Percentiles rank a stretch among this genome's conserved stretches.
Conservation (phyloP, 257 asterid genomes). For the Galeopsis tetrahit region DNA sequence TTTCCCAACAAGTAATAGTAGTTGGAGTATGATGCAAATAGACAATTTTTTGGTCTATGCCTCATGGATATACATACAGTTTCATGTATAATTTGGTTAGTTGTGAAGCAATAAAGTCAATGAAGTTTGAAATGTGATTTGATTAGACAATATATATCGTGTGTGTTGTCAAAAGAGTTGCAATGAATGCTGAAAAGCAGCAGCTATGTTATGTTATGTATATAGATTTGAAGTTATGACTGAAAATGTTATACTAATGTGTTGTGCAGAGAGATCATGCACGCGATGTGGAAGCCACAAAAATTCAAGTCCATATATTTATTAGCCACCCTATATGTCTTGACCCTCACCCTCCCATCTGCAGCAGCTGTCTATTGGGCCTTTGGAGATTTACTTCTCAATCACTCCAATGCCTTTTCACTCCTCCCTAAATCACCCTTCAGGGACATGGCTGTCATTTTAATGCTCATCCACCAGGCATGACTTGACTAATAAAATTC, state of each 20-base stretch:
- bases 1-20: no score
- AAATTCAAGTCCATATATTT: conserved; percentile 87
- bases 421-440: conserved; percentile 82
- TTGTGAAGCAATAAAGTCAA: conserved; percentile 12
- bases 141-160: background rate
- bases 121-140: conserved; percentile 27
- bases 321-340: conserved; percentile 72
- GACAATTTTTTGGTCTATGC: no score
- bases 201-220: background rate
- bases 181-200: conserved; percentile 17
- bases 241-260: conserved; percentile 1
- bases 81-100: conserved; percentile 6
- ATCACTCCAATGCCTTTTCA: conserved; percentile 91
- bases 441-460: conserved; percentile 87
- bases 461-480: conserved; percentile 98
- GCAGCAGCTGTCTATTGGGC: conserved; percentile 97
- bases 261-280: conserved; percentile 88
- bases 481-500: background rate
- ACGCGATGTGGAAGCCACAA: conserved; percentile 99
- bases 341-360: conserved; percentile 91
- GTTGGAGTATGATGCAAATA: no score
- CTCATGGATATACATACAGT: background rate
- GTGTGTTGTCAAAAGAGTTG: background rate
- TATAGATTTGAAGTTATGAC: background rate
- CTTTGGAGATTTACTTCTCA: conserved; percentile 85